Evolutionary conservation across 164 flowering plant species (phyloP), one percentile per base, ranked within the genome.

Genomic region (Malania oleifera): DNA sequence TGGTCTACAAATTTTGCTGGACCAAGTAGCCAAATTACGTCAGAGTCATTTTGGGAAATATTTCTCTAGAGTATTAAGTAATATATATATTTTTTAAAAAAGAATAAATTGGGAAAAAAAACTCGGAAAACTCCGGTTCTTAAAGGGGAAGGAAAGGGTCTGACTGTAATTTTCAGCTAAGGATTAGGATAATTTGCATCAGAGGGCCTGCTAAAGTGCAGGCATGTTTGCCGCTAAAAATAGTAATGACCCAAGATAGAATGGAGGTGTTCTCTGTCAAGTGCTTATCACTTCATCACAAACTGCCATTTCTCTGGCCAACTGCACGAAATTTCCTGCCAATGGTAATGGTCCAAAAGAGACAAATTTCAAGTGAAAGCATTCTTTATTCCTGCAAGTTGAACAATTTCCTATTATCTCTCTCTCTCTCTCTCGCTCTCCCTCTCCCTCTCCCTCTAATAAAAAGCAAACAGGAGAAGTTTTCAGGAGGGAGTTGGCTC

Each of bases 211-310:
- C 41, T 26, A 19, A 47, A 60, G 19, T 50, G 45, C 35, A 38
- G 66, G 68, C 67, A 52, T 50, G 3, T 56, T 52, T 53, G 69
- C 70, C 65, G 22, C 47, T 37, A 54, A 52, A 46, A 44, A 8
- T 20, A 37, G 43, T 35, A 41, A 23, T 17, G 10, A 52, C n/a
- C 66, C 66, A 44, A 52, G 18, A 11, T 5, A 19, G n/a, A 18
- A 43, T 43, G 46, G 46, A 18, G 46, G 46, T 12, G 2, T 20
- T 8, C 43, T 8, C 3, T 43, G 46, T n/a, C 46, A 43, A n/a
- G 15, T 43, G 2, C 46, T 43, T 43, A 43, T 43, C 46, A 43
- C 15, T 15, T 3, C 3, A 5, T n/a, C 46, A 17, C 1, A 13
- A 26, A 20, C 60, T 24, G 60, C 60, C 38, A 40, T 57, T 57